phyloP scores from a whole-genome alignment of 176 grass and related monocot species.

The Hsuehochloa calcarea region DNA sequence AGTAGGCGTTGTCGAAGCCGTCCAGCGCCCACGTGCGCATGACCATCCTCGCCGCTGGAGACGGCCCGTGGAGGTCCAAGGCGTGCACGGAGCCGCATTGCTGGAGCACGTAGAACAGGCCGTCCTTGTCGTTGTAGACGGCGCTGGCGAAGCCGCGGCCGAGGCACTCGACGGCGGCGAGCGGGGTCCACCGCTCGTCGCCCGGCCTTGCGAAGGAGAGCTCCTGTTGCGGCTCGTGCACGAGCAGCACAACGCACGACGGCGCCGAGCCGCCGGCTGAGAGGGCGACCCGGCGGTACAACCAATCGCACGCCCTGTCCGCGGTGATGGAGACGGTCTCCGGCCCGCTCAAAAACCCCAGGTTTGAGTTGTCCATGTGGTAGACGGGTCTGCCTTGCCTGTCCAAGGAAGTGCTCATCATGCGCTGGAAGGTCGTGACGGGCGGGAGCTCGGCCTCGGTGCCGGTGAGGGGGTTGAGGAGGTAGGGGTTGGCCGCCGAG shows the following conservation, averaged over 20 bases:
- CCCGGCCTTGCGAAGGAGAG: slow-evolving; percentile 16
- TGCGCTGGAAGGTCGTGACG: background rate
- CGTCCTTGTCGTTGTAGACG: background rate
- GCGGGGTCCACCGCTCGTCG: background rate
- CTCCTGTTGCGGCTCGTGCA: background rate
- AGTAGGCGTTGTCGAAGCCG: background rate
- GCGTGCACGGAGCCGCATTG: background rate
- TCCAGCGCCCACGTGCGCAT: background rate
- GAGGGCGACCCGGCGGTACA: background rate
- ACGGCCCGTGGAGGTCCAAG: background rate
- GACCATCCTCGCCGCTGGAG: background rate
- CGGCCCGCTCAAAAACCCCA: too few relatives aligned
- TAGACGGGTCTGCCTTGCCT: too few relatives aligned
- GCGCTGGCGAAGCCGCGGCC: too few relatives aligned
- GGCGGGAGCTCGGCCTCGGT: background rate
- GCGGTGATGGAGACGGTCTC: too few relatives aligned
- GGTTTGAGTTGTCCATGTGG: accelerated
- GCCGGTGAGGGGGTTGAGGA: slow-evolving; percentile 37
- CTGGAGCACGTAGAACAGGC: background rate
- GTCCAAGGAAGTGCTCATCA: background rate
- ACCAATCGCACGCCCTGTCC: background rate
- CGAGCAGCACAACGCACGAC: background rate
- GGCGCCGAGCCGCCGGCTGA: background rate
- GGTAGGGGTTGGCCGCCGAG: slow-evolving; percentile 1
- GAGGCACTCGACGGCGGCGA: background rate